These are phyloP conservation scores for Spergularia bocconei DNA, from an alignment of 148 eudicot species.

Conservation along the genomic window DNA sequence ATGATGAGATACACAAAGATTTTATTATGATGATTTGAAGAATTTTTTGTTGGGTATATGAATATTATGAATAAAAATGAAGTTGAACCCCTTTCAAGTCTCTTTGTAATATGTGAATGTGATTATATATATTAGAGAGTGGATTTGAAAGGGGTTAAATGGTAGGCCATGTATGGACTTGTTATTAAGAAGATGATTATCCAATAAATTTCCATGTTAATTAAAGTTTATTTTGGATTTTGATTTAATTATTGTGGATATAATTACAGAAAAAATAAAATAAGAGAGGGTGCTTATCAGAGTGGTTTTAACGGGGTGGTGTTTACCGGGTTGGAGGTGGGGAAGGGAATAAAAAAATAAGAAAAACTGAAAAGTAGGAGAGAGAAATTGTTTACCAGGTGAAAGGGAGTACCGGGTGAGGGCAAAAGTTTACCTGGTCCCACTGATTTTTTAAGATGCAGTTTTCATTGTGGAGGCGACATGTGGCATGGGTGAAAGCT, in stretches of 20 bases:
- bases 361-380: no score
- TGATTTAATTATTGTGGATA: background rate
- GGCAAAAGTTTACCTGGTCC: no score
- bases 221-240: slow-evolving; percentile 4
- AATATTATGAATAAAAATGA: background rate
- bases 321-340: no score
- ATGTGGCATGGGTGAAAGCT: no score
- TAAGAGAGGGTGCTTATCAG: slow-evolving; percentile 26
- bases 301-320: no score
- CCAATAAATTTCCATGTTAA: slow-evolving; percentile 1
- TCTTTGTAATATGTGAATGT: background rate
- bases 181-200: slow-evolving; percentile 2
- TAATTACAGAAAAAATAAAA: background rate
- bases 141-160: slow-evolving; percentile 4
- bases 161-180: slow-evolving; percentile 9
- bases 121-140: background rate
- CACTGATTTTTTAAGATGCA: no score
- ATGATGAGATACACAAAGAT: background rate
- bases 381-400: no score
- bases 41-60: background rate
- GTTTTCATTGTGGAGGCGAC: no score
- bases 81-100: background rate
- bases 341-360: no score
- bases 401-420: no score
- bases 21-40: background rate